Base-by-base conservation (phyloP, 2,329 filamentous ascomycete genomes). In the Talaromyces pinophilus region DNA sequence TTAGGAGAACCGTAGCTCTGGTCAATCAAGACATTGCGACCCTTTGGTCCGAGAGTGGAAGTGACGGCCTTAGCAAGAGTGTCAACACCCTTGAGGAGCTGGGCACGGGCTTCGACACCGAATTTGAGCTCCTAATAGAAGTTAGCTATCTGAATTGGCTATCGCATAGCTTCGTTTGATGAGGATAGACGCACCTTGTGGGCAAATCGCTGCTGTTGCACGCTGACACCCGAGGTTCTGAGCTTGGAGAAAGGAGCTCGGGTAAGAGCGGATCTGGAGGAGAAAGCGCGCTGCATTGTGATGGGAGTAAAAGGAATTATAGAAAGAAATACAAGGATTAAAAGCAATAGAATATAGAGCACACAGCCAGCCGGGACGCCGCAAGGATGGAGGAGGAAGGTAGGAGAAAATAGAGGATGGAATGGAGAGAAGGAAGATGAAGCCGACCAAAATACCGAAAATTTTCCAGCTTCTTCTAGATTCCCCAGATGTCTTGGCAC, bases 1-100 rank as follows among this genome's bases (percentile, higher is more conserved):
- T 99, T 99, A 76, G 95, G 95, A 59, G 95, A 97, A 81, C 95
- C 95, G 77, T 97, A 99, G 85, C 92, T 92, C 70, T 94, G 97
- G 86, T 99, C 95, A 74, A 99, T 99, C 78, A 99, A 82, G 72
- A 99, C 95, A 84, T 98, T 99, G 79, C 95, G 90, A 81, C 95
- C 95, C 87, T 99, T 99, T 76, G 95, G 95, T 72, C 95, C 95
- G 69, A 99, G 88, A 71, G 95, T 99, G 69, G 94, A 97, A 71
- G 94, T 91, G 70, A 99, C 95, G 70, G 95, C 95, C 84, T 90
- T 96, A 75, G 95, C 93, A 71, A 99, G 89, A 73, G 95, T 98
- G 81, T 99, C 95, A 71, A 98, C 93, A 87, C 95, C 95, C 77
- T 90, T 89, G 72, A 99, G 87, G 70, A 99, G 89, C 73, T 92